A percentile compares a stretch with the other conserved stretches of the same genome.
Conservation (phyloP, 768 basidiomycete genomes). For the Tephrocybe rancida region DNA sequence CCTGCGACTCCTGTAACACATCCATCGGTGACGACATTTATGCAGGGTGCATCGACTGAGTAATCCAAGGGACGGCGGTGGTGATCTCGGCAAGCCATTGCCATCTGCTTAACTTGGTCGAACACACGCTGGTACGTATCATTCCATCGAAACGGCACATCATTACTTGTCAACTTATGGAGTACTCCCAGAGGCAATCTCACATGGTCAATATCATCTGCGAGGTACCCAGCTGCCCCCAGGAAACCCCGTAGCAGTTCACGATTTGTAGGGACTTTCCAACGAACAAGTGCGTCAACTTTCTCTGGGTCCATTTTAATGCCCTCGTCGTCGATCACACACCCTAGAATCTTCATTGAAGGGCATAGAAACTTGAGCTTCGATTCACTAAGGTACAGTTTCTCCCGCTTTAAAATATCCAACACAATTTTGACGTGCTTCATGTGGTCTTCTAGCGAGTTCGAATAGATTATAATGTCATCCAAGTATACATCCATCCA, state of each 20-base stretch:
- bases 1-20: neutral
- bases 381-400: conserved; percentile 29
- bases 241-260: no score
- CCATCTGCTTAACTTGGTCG: neutral
- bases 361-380: conserved; percentile 30
- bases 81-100: neutral
- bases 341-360: conserved; percentile 27
- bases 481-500: conserved; percentile 15
- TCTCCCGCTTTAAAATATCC: conserved; percentile 26
- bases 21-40: neutral
- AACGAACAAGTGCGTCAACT: neutral
- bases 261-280: neutral
- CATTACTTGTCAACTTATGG: neutral
- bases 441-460: conserved; percentile 11
- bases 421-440: conserved; percentile 8
- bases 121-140: conserved; percentile 8
- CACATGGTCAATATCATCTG: neutral
- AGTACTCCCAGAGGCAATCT: neutral
- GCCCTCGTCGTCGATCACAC: conserved; percentile 22
- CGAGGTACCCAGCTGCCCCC: conserved; percentile 20
- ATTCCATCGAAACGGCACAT: neutral
- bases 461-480: conserved; percentile 13
- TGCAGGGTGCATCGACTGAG: neutral
- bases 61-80: neutral
- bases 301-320: conserved; percentile 11